A percentile compares a stretch with the other conserved stretches of the same genome.
phyloP scores from a whole-genome alignment of 2,329 filamentous ascomycete genomes.

The Penicillium thymicola region DNA sequence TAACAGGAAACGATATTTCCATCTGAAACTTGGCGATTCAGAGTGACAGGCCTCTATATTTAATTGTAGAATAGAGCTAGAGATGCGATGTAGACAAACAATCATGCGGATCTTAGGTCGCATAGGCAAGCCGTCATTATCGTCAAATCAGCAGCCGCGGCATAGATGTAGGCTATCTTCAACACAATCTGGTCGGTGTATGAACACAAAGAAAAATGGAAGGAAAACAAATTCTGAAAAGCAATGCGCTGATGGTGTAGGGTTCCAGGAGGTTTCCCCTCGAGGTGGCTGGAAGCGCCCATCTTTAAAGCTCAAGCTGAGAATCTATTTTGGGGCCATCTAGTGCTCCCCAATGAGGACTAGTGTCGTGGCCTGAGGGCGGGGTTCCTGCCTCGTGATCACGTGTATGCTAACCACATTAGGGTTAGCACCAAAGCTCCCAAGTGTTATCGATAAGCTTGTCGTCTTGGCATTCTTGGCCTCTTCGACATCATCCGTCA shows the following conservation, averaged over 20 bases:
- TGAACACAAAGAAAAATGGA: background rate
- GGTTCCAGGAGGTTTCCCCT: constrained; percentile 20
- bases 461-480: constrained; percentile 1
- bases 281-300: constrained; percentile 26
- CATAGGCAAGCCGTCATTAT: constrained; percentile 7
- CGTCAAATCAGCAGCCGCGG: constrained; percentile 1
- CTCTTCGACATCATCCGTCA: constrained; percentile 10
- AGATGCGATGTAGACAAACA: constrained; percentile 4
- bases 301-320: constrained; percentile 25
- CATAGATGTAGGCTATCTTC: constrained; percentile 1
- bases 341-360: constrained; percentile 21
- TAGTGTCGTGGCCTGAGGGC: constrained; percentile 28
- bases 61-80: constrained; percentile 1
- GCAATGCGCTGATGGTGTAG: background rate
- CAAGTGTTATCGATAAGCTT: constrained; percentile 25
- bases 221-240: background rate
- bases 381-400: constrained; percentile 25
- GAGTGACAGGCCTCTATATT: background rate
- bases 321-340: constrained; percentile 35
- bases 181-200: background rate
- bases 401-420: constrained; percentile 2
- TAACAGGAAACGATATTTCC: constrained; percentile 33
- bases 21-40: constrained; percentile 17
- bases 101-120: constrained; percentile 10
- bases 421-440: background rate